A percentile compares a stretch with the other conserved stretches of the same genome.
phyloP scores from a whole-genome alignment of 148 eudicot species.

The Camellia japonica region DNA sequence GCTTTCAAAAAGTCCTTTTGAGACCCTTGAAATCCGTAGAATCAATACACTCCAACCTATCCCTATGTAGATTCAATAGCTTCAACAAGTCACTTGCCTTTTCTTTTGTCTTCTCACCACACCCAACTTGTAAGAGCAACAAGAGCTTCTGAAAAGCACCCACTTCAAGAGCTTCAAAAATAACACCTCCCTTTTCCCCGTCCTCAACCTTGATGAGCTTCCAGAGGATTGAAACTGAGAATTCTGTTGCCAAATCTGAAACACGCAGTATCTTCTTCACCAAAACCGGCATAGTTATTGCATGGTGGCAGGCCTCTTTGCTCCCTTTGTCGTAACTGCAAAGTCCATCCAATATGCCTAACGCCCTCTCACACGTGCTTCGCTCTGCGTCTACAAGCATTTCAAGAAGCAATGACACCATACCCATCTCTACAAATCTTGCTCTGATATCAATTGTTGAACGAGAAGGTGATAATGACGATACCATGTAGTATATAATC shows the following conservation, averaged over 20 bases:
- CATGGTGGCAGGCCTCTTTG: constrained; percentile 34
- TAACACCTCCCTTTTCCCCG: constrained; percentile 25
- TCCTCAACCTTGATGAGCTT: constrained; percentile 36
- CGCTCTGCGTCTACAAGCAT: constrained; percentile 54
- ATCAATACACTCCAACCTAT: constrained; percentile 61
- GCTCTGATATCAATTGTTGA: constrained; percentile 1
- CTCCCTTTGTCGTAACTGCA: constrained; percentile 38
- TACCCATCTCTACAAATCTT: constrained; percentile 36
- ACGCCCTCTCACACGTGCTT: constrained; percentile 55
- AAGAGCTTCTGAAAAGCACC: constrained; percentile 86
- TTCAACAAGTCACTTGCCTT: constrained; percentile 65
- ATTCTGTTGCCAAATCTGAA: constrained; percentile 65
- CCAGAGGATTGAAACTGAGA: constrained; percentile 32
- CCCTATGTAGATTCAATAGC: constrained; percentile 51
- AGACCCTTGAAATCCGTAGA: constrained; percentile 69
- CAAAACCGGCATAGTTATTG: constrained; percentile 56
- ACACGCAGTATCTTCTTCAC: constrained; percentile 72
- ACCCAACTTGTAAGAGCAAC: constrained; percentile 68
- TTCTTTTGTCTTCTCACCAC: constrained; percentile 53
- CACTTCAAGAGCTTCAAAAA: constrained; percentile 64
- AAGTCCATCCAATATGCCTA: constrained; percentile 59
- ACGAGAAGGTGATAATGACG: not conserved
- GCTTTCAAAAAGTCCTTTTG: constrained; percentile 53
- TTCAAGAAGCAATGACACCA: constrained; percentile 52
- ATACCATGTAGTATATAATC: constrained; percentile 36